phyloP scores from a whole-genome alignment of 2,329 filamentous ascomycete genomes.

The Ophiocordyceps sinensis region DNA sequence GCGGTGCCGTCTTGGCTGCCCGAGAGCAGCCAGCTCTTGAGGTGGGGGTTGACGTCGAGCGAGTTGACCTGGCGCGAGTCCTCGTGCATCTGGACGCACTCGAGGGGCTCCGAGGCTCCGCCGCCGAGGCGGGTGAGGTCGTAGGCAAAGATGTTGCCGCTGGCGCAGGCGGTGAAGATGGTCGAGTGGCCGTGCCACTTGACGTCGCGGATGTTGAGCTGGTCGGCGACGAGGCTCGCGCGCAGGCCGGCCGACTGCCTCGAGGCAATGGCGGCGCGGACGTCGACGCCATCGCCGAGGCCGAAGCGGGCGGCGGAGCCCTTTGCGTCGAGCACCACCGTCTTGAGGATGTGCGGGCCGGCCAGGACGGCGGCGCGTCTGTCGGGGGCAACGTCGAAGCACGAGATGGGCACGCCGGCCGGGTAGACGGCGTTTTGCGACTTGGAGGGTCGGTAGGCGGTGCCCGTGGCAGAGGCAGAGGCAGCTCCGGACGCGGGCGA shows the following conservation, averaged over 20 bases:
- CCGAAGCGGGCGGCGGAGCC: slow-evolving; percentile 21
- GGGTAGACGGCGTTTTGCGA: slow-evolving; percentile 41
- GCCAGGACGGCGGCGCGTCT: slow-evolving; percentile 40
- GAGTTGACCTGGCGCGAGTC: slow-evolving; percentile 50
- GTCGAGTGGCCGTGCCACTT: slow-evolving; percentile 41
- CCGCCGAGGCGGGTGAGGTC: slow-evolving; percentile 37
- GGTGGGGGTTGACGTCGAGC: slow-evolving; percentile 47
- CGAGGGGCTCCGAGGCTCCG: slow-evolving; percentile 29
- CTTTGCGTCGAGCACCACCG: slow-evolving; percentile 34
- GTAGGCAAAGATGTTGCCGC: slow-evolving; percentile 51
- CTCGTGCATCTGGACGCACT: slow-evolving; percentile 43
- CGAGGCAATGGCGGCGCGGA: slow-evolving; percentile 39
- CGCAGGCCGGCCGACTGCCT: slow-evolving; percentile 28
- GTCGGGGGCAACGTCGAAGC: slow-evolving; percentile 44
- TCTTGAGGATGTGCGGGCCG: slow-evolving; percentile 46
- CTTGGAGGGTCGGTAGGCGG: slow-evolving; percentile 34
- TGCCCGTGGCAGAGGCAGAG: slow-evolving; percentile 22
- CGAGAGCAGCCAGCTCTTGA: slow-evolving; percentile 41
- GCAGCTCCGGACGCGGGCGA: slow-evolving; percentile 28
- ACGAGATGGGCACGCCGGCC: slow-evolving; percentile 37
- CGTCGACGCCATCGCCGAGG: slow-evolving; percentile 41
- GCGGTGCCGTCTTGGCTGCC: slow-evolving; percentile 51
- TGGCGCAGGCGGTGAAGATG: slow-evolving; percentile 48
- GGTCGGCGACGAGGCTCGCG: slow-evolving; percentile 30
- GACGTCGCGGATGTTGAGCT: slow-evolving; percentile 49